These are phyloP conservation scores for Trypanosoma grayi DNA, from an alignment of 208 protist genomes.

Conservation along the genomic window DNA sequence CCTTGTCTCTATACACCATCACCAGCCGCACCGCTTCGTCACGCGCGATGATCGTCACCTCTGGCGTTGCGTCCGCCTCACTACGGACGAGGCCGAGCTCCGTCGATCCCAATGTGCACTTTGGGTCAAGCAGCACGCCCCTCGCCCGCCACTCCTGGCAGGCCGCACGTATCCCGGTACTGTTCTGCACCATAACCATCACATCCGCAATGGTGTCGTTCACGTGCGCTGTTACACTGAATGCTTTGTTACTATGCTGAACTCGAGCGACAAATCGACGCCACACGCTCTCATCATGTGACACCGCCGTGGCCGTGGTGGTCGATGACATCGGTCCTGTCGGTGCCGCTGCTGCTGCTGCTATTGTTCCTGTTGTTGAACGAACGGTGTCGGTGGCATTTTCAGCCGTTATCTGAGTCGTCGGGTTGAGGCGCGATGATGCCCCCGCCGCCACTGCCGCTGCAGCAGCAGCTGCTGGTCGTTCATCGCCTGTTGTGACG, in stretches of 20 bases:
- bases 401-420: neutral
- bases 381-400: neutral
- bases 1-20: conserved; percentile 51
- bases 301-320: neutral
- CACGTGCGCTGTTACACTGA: conserved; percentile 83
- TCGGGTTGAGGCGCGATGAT: neutral
- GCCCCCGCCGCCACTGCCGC: conserved; percentile 31
- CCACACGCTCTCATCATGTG: conserved; percentile 30
- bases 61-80: conserved; percentile 25
- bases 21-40: conserved; percentile 56
- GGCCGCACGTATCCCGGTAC: conserved; percentile 54
- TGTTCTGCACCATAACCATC: conserved; percentile 81
- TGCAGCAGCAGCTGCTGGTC: neutral
- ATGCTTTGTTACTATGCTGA: conserved; percentile 59
- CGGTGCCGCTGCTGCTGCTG: conserved; percentile 38
- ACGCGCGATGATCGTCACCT: conserved; percentile 67
- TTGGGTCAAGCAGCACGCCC: conserved; percentile 35
- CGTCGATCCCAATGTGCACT: conserved; percentile 47
- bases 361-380: neutral
- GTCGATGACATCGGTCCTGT: neutral
- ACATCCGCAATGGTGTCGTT: conserved; percentile 69
- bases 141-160: conserved; percentile 72
- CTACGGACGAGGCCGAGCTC: conserved; percentile 54
- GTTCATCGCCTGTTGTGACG: conserved; percentile 28
- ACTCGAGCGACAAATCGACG: conserved; percentile 60